Evolutionary conservation across 148 eudicot genomes (phyloP).

Genomic region (Camellia granthamiana): DNA sequence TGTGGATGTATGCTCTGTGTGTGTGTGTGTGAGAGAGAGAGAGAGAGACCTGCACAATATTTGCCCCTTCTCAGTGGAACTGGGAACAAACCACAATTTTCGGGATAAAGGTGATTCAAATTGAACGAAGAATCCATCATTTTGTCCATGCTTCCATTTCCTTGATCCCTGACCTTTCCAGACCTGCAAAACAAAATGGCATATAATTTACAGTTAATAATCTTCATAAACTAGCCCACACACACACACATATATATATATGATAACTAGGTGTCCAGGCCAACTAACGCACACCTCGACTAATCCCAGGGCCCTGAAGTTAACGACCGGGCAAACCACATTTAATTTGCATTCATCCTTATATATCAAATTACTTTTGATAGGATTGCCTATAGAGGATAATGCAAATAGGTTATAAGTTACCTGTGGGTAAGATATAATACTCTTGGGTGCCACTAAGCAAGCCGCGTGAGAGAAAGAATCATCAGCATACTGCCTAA

Average conservation of each 20-base stretch:
- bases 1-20: background rate
- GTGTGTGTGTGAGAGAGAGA: constrained; percentile 15
- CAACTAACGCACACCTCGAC: too few species aligned
- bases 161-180: constrained; percentile 99
- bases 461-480: constrained; percentile 85
- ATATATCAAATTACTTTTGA: background rate
- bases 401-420: constrained; percentile 1
- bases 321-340: background rate
- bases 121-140: constrained; percentile 91
- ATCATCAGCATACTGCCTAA: constrained; percentile 86
- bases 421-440: constrained; percentile 98
- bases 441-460: constrained; percentile 72
- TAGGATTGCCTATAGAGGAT: background rate
- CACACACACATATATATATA: too few species aligned
- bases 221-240: background rate
- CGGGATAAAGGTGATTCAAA: constrained; percentile 70
- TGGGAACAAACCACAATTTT: constrained; percentile 83
- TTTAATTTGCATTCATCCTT: background rate
- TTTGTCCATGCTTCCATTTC: constrained; percentile 96
- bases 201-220: background rate
- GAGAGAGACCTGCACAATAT: constrained; percentile 73
- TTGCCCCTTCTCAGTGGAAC: constrained; percentile 75
- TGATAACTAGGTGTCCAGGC: too few species aligned
- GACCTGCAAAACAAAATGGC: constrained; percentile 46
- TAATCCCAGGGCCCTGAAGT: too few species aligned